Conservation (phyloP, 1,284 basidiomycete species). For the Sanguinoderma infundibulare region DNA sequence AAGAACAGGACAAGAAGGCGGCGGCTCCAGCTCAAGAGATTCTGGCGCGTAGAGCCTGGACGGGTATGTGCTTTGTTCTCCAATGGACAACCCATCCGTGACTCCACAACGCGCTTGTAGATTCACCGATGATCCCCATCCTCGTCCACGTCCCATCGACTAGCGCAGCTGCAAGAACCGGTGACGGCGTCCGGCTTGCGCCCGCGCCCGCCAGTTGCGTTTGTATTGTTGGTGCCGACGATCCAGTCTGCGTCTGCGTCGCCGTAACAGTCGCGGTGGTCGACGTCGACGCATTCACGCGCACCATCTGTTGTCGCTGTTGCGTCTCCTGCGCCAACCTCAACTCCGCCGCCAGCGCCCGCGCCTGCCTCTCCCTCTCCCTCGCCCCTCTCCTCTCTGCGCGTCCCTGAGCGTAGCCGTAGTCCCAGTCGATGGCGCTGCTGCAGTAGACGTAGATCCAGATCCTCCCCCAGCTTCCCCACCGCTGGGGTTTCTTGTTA, state of each 20-base stretch:
- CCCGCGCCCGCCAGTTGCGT: background rate
- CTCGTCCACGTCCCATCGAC: background rate
- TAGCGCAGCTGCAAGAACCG: constrained; percentile 11
- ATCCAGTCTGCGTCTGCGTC: background rate
- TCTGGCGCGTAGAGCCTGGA: background rate
- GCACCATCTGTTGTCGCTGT: background rate
- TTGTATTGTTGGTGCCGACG: background rate
- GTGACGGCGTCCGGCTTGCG: constrained; percentile 2
- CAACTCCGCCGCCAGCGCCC: constrained; percentile 22
- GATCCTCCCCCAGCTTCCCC: background rate
- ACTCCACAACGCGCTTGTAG: background rate
- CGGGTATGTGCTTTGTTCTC: background rate
- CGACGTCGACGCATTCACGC: background rate
- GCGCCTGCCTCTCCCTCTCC: constrained; percentile 29
- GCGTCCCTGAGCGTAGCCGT: constrained; percentile 19
- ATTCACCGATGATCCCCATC: background rate
- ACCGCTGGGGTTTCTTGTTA: too few relatives aligned
- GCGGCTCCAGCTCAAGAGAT: background rate
- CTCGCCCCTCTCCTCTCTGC: constrained; percentile 32
- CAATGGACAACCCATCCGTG: background rate
- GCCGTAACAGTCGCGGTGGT: background rate
- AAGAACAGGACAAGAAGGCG: background rate
- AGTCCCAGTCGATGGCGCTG: background rate
- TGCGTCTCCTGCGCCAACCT: constrained; percentile 11
- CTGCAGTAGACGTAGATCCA: background rate